Base-by-base conservation (phyloP, 257 asterid genomes). In the Penstemon newberryi region DNA sequence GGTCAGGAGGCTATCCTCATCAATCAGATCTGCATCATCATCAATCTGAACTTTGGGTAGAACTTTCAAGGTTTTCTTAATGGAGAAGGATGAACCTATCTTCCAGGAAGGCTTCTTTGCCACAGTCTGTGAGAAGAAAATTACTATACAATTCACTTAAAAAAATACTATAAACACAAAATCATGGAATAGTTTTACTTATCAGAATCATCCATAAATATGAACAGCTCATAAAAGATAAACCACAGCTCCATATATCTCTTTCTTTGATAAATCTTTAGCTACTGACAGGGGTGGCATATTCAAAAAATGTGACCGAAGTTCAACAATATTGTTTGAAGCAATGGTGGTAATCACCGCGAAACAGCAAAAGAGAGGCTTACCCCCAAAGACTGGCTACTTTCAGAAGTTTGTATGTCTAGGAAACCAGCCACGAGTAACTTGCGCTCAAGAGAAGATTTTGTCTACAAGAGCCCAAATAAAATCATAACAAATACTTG, bases 1-100 rank as follows among this genome's bases (percentile, higher is more conserved):
- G 7, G 82, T 94, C 61, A 94, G 82, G 64, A 94, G 96, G 83
- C 95, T 91, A 78, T 94, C 99, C 80, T 91, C 99, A 75, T 91
- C 96, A 67, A 94, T 94, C 76, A 94, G 79, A 75, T 90, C 97
- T 64, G 72, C 66, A 78, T 93, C 99, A 77, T 89, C 97, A 69
- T 86, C 86, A 11, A 94, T 82, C 76, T 79, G 91, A 66, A 94
- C 78, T 75, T 54, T 13, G 7, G 59, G 37, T 54, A 54, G 8
- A n/a, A 18, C 59, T 54, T 5, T 18, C 59, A 54, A 9, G 37
- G 59, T 6, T 54, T 54, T 54, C 37, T 54, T 54, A n/a, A 54
- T n/a, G 37, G 59, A 54, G 15, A 54, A 54, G 7, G 59, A 54
- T 15, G 59, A 54, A 54, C 59, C 59, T 12, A 54, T 54, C 3